Evolutionary conservation across 2,329 filamentous ascomycete genomes (phyloP).

Genomic region (Sarocladiaceae sp.): DNA sequence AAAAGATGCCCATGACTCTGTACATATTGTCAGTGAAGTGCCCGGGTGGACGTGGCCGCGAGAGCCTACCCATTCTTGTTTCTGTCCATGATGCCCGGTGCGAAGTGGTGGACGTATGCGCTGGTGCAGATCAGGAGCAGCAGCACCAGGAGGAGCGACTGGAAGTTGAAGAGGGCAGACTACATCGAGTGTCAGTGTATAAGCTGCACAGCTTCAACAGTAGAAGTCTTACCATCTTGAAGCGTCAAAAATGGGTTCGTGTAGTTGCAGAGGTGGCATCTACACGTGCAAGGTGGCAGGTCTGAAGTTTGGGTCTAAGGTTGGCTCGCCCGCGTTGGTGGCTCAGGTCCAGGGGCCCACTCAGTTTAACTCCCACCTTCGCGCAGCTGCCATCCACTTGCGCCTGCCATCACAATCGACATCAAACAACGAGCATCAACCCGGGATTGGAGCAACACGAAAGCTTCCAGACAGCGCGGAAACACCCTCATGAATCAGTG

Average conservation of each 20-base stretch:
- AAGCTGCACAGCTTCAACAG: no score
- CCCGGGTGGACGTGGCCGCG: not conserved
- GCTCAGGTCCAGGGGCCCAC: not conserved
- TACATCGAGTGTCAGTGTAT: conserved; percentile 30
- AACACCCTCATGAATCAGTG: no score
- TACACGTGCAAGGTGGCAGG: conserved; percentile 18
- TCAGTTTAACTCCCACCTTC: no score
- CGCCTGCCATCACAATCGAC: no score
- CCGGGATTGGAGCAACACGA: no score
- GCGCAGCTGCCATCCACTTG: no score
- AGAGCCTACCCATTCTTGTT: conserved; percentile 78
- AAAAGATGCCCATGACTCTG: conserved; percentile 73
- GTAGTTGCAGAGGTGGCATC: not conserved
- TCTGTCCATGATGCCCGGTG: conserved; percentile 84
- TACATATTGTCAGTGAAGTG: not conserved
- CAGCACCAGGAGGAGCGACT: conserved; percentile 90
- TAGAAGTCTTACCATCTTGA: no score
- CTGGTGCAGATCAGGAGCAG: conserved; percentile 95
- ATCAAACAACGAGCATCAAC: no score
- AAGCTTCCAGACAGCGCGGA: no score
- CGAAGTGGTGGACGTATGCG: conserved; percentile 86
- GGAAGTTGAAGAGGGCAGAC: conserved; percentile 99
- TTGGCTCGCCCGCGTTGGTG: conserved; percentile 25
- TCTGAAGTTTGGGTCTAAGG: conserved; percentile 32
- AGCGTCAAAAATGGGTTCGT: not conserved